Conservation (phyloP, 2,329 filamentous ascomycete species). For the Fusarium hainanense region DNA sequence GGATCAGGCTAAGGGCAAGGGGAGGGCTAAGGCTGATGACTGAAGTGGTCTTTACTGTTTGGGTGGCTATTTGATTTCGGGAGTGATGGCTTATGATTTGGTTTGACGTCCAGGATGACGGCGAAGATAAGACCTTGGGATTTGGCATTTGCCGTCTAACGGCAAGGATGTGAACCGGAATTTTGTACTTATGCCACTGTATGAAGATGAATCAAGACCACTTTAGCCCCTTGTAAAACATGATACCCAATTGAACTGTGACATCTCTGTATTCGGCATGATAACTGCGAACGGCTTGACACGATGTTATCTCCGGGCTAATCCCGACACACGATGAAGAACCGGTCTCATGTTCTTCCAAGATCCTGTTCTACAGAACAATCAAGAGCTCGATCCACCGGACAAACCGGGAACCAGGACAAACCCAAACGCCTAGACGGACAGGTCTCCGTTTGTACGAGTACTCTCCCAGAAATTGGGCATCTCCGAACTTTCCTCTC, state of each 20-base stretch:
- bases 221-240: background rate
- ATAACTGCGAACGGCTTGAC: fast-evolving
- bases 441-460: background rate
- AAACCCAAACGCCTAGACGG: background rate
- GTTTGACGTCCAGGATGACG: too few species aligned
- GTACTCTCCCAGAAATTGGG: background rate
- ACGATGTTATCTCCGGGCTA: background rate
- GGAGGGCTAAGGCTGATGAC: fast-evolving
- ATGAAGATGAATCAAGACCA: background rate
- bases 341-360: too few species aligned
- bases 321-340: background rate
- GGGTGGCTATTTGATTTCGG: background rate
- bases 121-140: background rate
- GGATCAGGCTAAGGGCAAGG: background rate
- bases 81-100: too few species aligned
- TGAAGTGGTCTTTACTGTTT: background rate
- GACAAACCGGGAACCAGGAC: background rate
- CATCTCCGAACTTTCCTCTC: background rate
- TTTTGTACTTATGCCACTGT: background rate
- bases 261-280: fast-evolving
- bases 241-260: background rate
- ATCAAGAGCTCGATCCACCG: background rate
- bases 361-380: background rate
- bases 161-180: background rate
- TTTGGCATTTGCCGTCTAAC: background rate